These are phyloP conservation scores for Colletotrichum sp. DNA, from an alignment of 2,329 filamentous ascomycete genomes.

Conservation along the genomic window DNA sequence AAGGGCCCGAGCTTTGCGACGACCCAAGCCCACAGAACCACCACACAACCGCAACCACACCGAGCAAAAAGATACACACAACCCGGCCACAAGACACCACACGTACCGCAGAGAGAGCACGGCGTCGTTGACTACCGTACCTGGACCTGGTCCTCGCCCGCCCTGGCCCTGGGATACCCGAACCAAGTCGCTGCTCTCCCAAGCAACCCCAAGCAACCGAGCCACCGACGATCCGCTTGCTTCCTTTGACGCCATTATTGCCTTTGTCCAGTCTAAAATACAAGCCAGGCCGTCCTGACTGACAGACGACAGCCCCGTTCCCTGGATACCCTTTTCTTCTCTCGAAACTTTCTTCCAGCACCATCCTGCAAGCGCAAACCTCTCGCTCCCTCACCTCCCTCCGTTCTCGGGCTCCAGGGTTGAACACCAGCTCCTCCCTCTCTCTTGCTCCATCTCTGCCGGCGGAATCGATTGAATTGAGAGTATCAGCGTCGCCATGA, in stretches of 20 bases:
- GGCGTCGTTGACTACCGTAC: background rate
- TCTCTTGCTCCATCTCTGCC: slow-evolving; percentile 11
- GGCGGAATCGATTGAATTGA: background rate
- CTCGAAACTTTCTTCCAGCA: slow-evolving; percentile 14
- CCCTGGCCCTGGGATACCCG: slow-evolving; percentile 7
- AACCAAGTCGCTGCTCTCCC: slow-evolving; percentile 11
- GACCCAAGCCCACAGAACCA: slow-evolving; percentile 10
- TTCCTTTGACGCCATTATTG: slow-evolving; percentile 8
- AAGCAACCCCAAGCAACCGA: slow-evolving; percentile 6
- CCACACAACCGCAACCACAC: background rate
- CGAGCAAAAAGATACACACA: background rate
- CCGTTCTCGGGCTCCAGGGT: slow-evolving; percentile 16
- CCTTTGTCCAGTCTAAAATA: slow-evolving; percentile 16
- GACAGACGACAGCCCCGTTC: slow-evolving; percentile 17
- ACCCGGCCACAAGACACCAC: background rate
- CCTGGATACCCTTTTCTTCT: slow-evolving; percentile 22
- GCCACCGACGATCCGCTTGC: slow-evolving; percentile 13
- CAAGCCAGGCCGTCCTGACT: slow-evolving; percentile 20
- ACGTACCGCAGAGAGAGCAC: background rate
- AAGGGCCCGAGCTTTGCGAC: slow-evolving; percentile 35
- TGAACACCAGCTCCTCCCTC: slow-evolving; percentile 14
- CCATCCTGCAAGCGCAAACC: background rate
- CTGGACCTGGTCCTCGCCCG: slow-evolving; percentile 1
- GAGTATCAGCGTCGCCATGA: slow-evolving; percentile 6
- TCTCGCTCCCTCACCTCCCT: slow-evolving; percentile 5